Conservation (phyloP, 2,329 filamentous ascomycete species). For the Lasiodiplodia hormozganensis region DNA sequence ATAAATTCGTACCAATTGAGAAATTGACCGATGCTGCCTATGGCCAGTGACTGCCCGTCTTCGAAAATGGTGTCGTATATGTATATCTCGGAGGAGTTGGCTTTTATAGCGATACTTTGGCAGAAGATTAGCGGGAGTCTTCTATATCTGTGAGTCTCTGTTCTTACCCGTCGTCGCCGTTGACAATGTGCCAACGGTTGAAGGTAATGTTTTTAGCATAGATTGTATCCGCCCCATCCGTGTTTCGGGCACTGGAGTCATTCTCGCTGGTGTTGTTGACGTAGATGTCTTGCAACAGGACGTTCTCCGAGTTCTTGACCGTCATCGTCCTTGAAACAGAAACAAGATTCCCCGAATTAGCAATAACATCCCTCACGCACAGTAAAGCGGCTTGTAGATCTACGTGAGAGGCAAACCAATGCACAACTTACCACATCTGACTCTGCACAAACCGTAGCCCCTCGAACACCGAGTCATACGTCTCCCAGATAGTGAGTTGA, state of each 20-base stretch:
- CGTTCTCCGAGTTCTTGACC: conserved; percentile 56
- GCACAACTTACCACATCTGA: conserved; percentile 60
- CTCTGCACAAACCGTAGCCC: conserved; percentile 61
- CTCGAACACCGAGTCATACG: conserved; percentile 57
- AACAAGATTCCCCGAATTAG: conserved; percentile 32
- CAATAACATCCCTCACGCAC: background rate
- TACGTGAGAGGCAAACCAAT: background rate
- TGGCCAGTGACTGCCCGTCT: conserved; percentile 60
- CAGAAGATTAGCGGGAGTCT: conserved; percentile 61
- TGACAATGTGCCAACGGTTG: conserved; percentile 34
- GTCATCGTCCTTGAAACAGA: conserved; percentile 53
- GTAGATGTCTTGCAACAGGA: conserved; percentile 59
- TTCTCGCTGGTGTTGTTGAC: conserved; percentile 57
- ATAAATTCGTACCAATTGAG: conserved; percentile 57
- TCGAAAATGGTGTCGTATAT: conserved; percentile 59
- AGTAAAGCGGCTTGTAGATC: background rate
- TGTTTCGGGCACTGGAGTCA: conserved; percentile 36
- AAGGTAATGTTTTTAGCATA: conserved; percentile 58
- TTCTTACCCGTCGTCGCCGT: conserved; percentile 33
- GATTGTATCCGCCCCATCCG: conserved; percentile 62
- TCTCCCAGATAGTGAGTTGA: conserved; percentile 58
- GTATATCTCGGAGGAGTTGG: conserved; percentile 62
- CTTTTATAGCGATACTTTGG: conserved; percentile 59
- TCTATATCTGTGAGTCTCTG: conserved; percentile 32
- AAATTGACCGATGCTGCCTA: conserved; percentile 66